phyloP scores from a whole-genome alignment of 2,329 filamentous ascomycete species.

The Calonectria fujianensis region DNA sequence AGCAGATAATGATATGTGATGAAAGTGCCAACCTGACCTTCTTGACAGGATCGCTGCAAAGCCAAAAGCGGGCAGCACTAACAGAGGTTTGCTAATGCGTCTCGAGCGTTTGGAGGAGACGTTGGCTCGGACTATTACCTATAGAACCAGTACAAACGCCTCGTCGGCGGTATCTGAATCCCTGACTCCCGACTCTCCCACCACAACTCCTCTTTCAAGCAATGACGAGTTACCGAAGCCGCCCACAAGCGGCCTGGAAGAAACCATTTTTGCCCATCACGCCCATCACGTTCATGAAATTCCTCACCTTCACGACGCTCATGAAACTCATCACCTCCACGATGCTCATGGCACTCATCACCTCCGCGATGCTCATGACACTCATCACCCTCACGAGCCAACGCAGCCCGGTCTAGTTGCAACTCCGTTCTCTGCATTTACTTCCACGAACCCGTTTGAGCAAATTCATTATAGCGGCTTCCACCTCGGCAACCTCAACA shows the following conservation, averaged over 20 bases:
- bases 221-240: neutral
- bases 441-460: neutral
- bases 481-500: conserved; percentile 2
- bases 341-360: neutral
- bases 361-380: neutral
- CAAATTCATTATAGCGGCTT: conserved; percentile 14
- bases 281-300: neutral
- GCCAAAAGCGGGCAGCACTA: neutral
- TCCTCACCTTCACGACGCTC: neutral
- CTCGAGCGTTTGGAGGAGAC: conserved; percentile 11
- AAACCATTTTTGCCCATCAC: neutral
- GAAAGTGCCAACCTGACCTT: neutral
- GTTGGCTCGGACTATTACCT: conserved; percentile 3
- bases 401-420: neutral
- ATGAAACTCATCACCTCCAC: neutral
- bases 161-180: conserved; percentile 9
- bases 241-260: neutral
- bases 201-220: neutral
- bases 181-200: neutral
- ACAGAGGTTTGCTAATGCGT: neutral
- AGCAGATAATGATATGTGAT: too few relatives aligned
- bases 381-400: neutral
- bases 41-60: neutral
- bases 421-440: neutral
- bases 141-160: neutral